Conservation (phyloP, 345 rosid genomes). For the Hypericum perforatum region DNA sequence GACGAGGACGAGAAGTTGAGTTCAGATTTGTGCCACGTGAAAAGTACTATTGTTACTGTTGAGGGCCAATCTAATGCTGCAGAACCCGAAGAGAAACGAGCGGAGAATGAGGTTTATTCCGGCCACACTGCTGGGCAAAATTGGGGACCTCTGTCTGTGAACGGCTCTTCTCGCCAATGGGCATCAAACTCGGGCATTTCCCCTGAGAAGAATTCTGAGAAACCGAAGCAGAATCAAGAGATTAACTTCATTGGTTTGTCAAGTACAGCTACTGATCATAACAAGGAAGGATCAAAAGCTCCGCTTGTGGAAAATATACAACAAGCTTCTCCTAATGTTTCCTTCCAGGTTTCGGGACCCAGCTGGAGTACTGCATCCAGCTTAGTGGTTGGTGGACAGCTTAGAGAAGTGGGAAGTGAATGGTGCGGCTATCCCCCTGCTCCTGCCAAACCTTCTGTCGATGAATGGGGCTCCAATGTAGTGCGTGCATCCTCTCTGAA, state of each 20-base stretch:
- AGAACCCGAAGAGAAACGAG: constrained; percentile 21
- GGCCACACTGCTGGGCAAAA: constrained; percentile 35
- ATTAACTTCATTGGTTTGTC: constrained; percentile 5
- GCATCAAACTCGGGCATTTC: constrained; percentile 28
- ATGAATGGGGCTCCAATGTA: constrained; percentile 1
- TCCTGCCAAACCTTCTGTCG: constrained; percentile 1
- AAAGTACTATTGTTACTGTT: constrained; percentile 10
- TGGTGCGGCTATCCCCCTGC: constrained; percentile 39
- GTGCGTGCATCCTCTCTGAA: background rate
- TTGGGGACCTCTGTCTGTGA: constrained; percentile 24
- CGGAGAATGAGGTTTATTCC: constrained; percentile 31
- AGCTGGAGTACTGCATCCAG: constrained; percentile 28
- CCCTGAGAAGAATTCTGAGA: constrained; percentile 32
- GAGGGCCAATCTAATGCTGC: constrained; percentile 15
- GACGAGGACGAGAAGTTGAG: constrained; percentile 24
- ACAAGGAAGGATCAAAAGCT: too few species aligned
- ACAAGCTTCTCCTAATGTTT: too few species aligned
- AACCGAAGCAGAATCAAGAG: constrained; percentile 32
- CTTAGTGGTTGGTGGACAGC: constrained; percentile 44
- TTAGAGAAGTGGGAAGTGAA: constrained; percentile 48
- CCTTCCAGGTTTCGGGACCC: too few species aligned
- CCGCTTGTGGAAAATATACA: too few species aligned
- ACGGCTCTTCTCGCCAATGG: constrained; percentile 21
- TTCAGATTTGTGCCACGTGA: constrained; percentile 16
- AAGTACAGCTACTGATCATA: too few species aligned